Conservation (phyloP, 2,329 filamentous ascomycete genomes). For the Colletotrichum tropicicola region DNA sequence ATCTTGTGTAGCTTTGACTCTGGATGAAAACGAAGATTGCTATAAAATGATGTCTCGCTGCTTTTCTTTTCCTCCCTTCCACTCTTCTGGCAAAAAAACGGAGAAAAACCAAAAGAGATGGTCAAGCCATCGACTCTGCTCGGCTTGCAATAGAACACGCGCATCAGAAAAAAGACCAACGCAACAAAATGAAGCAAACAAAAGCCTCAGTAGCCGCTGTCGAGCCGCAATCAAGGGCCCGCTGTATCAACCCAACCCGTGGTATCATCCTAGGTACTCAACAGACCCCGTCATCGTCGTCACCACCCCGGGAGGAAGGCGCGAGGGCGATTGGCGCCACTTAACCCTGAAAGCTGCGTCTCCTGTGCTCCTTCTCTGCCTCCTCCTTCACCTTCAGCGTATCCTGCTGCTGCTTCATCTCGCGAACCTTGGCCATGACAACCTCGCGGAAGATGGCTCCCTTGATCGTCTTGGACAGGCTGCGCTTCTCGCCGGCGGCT, state of each 20-base stretch:
- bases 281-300: too few relatives aligned
- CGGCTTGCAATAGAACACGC: slow-evolving; percentile 6
- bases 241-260: slow-evolving; percentile 12
- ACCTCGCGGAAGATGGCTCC: slow-evolving; percentile 91
- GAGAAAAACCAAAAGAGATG: not conserved
- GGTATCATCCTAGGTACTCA: slow-evolving; percentile 21
- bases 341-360: slow-evolving; percentile 40
- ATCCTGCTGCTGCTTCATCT: slow-evolving; percentile 89
- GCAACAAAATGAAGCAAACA: not conserved
- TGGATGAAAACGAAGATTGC: not conserved
- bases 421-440: slow-evolving; percentile 90
- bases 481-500: slow-evolving; percentile 43
- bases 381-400: slow-evolving; percentile 72
- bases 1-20: not conserved
- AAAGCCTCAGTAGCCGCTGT: not conserved
- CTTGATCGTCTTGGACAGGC: slow-evolving; percentile 60
- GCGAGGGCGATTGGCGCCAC: not conserved
- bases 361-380: slow-evolving; percentile 58
- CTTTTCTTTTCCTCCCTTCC: slow-evolving; percentile 3
- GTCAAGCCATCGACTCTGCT: not conserved
- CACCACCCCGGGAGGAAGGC: not conserved
- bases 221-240: not conserved
- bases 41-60: slow-evolving; percentile 9
- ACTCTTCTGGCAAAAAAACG: not conserved
- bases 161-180: not conserved